Percentiles rank a stretch among this genome's conserved stretches.
phyloP scores from a whole-genome alignment of 176 grass and related monocot genomes.

The Eragrostis curvula region DNA sequence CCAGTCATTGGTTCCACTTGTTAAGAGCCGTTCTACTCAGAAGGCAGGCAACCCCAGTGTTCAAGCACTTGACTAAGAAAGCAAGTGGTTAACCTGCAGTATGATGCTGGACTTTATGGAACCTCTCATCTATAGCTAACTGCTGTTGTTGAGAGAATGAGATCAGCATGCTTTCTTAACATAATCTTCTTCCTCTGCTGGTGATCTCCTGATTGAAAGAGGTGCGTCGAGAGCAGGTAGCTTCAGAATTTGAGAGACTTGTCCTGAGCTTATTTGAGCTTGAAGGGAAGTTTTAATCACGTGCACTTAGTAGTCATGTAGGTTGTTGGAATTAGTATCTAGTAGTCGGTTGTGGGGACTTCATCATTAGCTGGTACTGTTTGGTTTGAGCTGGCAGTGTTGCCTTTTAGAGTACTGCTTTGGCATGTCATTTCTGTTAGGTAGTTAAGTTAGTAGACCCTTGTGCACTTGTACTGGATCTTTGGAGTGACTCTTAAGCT shows the following conservation, averaged over 20 bases:
- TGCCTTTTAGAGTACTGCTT: conserved; percentile 32
- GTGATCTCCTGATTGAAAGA: conserved; percentile 25
- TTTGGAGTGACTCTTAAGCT: conserved; percentile 1
- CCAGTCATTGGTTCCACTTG: conserved; percentile 89
- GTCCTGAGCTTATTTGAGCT: conserved; percentile 41
- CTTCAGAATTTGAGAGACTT: conserved; percentile 24
- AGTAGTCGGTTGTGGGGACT: conserved; percentile 21
- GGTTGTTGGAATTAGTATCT: conserved; percentile 23
- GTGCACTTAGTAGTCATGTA: conserved; percentile 33
- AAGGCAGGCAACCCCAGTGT: conserved; percentile 52
- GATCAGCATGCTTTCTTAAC: conserved; percentile 12
- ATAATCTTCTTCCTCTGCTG: conserved; percentile 5
- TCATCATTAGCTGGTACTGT: conserved; percentile 28
- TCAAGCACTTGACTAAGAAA: conserved; percentile 45
- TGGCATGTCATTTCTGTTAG: conserved; percentile 18
- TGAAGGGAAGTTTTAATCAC: conserved; percentile 38
- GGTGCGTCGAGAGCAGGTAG: not conserved
- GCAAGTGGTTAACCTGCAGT: conserved; percentile 3
- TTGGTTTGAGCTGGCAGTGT: conserved; percentile 42
- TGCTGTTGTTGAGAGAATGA: conserved; percentile 19
- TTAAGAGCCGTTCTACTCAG: conserved; percentile 64
- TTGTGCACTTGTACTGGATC: not conserved
- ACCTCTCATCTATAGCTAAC: conserved; percentile 26
- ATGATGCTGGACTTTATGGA: not conserved
- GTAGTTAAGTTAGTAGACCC: not conserved